These are phyloP conservation scores for Paecilomyces dactylethromorphus DNA, from an alignment of 2,329 filamentous ascomycete genomes.

Conservation along the genomic window DNA sequence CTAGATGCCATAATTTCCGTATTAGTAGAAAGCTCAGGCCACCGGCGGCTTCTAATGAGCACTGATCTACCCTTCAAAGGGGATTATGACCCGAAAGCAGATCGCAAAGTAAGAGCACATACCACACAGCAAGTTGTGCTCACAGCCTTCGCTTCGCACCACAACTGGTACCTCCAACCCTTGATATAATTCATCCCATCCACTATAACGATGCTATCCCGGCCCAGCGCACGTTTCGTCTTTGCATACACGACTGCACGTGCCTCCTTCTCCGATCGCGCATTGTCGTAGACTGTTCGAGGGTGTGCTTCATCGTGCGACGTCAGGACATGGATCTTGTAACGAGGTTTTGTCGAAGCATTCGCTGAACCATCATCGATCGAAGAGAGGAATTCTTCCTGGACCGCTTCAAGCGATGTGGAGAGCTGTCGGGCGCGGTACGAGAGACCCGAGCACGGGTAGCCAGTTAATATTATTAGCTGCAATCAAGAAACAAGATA, in stretches of 20 bases:
- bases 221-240: conserved; percentile 52
- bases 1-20: conserved; percentile 31
- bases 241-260: conserved; percentile 56
- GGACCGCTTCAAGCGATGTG: conserved; percentile 40
- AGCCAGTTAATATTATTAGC: conserved; percentile 58
- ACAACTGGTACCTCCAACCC: conserved; percentile 60
- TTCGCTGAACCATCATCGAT: conserved; percentile 21
- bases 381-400: conserved; percentile 40
- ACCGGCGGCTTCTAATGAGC: no score
- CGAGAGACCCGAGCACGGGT: conserved; percentile 58
- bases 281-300: conserved; percentile 50
- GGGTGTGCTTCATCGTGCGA: conserved; percentile 36
- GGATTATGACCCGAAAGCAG: background rate
- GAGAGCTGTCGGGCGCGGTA: conserved; percentile 54
- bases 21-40: background rate
- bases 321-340: conserved; percentile 32
- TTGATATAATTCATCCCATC: conserved; percentile 65
- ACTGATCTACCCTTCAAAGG: background rate
- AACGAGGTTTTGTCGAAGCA: conserved; percentile 30
- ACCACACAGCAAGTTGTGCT: conserved; percentile 58
- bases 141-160: conserved; percentile 60
- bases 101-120: conserved; percentile 16
- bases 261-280: conserved; percentile 57
- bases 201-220: conserved; percentile 55
- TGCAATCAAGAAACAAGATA: conserved; percentile 19